phyloP scores from a whole-genome alignment of 176 grass and related monocot genomes.

The Hordeum vulgare region MorexV3_pseudomolecules_assembly NC_058518.1:312813457-312813956 shows the following conservation, averaged over 20 bases:
- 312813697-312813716: neutral
- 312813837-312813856: neutral
- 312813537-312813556: neutral
- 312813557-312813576: neutral
- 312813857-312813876: slow-evolving; percentile 68
- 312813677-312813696: neutral
- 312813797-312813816: slow-evolving; percentile 21
- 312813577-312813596: neutral
- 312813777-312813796: neutral
- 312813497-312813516: no score
- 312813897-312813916: slow-evolving; percentile 47
- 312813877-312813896: slow-evolving; percentile 11
- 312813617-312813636: neutral
- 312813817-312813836: neutral
- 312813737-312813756: neutral
- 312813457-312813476: no score
- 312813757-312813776: neutral
- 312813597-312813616: neutral
- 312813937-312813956: slow-evolving; percentile 76
- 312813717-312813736: neutral
- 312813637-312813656: slow-evolving; percentile 1
- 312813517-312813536: no score
- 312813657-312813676: neutral
- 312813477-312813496: no score
- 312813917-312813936: slow-evolving; percentile 75